phyloP scores from a whole-genome alignment of 2,329 filamentous ascomycete genomes.

The Colletotrichum sp. region DNA sequence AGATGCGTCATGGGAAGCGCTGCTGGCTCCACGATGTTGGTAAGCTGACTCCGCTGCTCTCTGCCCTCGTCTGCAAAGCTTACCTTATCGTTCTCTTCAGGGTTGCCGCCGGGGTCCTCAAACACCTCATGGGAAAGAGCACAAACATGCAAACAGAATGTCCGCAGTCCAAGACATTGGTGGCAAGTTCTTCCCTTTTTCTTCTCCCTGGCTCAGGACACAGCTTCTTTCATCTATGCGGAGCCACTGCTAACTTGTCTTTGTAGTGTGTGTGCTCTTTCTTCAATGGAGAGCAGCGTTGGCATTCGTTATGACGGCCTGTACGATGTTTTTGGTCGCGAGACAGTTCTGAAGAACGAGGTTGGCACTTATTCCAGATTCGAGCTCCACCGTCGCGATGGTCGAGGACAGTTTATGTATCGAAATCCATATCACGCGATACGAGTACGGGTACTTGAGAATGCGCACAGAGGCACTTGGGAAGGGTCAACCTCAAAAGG shows the following conservation, averaged over 20 bases:
- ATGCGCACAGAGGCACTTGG: neutral
- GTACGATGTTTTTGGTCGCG: neutral
- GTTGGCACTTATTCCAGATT: neutral
- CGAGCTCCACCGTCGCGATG: neutral
- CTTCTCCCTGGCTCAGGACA: neutral
- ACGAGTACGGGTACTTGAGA: neutral
- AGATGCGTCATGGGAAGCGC: neutral
- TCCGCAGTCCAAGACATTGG: neutral
- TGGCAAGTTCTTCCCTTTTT: neutral
- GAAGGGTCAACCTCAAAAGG: neutral
- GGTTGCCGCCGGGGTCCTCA: fast-evolving
- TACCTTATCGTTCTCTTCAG: neutral
- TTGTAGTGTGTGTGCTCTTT: neutral
- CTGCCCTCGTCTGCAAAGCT: neutral
- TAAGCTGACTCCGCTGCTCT: neutral
- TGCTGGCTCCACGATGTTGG: neutral
- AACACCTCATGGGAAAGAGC: neutral
- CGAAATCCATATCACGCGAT: neutral
- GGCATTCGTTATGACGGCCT: neutral
- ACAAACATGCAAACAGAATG: neutral
- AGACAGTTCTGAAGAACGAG: neutral
- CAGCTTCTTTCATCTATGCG: neutral
- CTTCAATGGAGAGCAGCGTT: neutral
- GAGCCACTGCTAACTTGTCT: neutral
- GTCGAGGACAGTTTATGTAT: neutral